Evolutionary conservation across 176 grass and related monocot genomes (phyloP).

Genomic region (Musa schizocarpa): DNA sequence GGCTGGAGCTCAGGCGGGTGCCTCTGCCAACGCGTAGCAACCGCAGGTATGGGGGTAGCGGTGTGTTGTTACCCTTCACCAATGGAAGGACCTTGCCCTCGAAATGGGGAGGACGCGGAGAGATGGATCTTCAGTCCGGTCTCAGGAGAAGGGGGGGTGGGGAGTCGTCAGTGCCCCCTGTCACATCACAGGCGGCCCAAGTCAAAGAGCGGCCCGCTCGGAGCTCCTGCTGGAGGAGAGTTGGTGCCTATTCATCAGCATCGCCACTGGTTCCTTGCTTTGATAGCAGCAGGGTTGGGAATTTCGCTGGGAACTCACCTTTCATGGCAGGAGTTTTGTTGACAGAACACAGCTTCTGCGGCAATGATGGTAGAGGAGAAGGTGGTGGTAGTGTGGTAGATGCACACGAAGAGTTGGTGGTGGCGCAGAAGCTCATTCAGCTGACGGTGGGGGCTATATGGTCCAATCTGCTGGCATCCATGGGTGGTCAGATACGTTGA

Average conservation of each 20-base stretch:
- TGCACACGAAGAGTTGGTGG: conserved; percentile 11
- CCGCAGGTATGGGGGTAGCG: conserved; percentile 41
- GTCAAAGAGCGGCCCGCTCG: conserved; percentile 88
- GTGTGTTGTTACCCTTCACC: conserved; percentile 48
- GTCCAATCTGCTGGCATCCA: conserved; percentile 29
- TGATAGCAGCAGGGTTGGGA: conserved; percentile 41
- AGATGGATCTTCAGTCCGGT: conserved; percentile 94
- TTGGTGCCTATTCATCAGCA: conserved; percentile 36
- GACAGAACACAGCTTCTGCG: conserved; percentile 35
- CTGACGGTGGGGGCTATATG: conserved; percentile 23
- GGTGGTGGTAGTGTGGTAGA: conserved; percentile 11
- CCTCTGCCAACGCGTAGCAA: conserved; percentile 42
- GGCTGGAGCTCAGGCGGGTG: conserved; percentile 91
- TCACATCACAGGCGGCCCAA: conserved; percentile 40
- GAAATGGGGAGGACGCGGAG: conserved; percentile 98
- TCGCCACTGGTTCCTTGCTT: conserved; percentile 47
- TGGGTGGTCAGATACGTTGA: conserved; percentile 35
- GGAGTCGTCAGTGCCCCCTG: conserved; percentile 31
- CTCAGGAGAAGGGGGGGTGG: conserved; percentile 34
- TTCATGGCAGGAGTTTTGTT: conserved; percentile 71
- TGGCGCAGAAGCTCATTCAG: conserved; percentile 3
- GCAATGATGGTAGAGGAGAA: conserved; percentile 18
- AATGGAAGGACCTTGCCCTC: conserved; percentile 79
- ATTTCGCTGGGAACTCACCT: conserved; percentile 50
- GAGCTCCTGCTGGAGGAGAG: conserved; percentile 40